phyloP scores from a whole-genome alignment of 768 basidiomycete species.

The Lyophyllum semitale region DNA sequence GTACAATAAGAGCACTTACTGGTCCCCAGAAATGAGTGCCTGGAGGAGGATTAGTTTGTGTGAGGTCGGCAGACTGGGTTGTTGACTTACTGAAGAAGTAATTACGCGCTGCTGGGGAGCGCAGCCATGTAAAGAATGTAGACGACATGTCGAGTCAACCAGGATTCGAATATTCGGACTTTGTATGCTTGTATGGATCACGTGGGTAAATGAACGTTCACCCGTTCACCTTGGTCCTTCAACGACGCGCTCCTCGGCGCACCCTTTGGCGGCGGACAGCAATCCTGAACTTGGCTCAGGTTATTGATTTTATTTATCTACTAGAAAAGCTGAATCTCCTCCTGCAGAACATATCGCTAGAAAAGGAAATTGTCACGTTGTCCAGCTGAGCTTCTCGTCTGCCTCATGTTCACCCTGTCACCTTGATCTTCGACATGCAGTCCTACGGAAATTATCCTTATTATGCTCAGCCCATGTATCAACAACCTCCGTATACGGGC shows the following conservation, averaged over 20 bases:
- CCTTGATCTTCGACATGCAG: slow-evolving; percentile 32
- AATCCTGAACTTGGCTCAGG: background rate
- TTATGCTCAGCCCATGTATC: slow-evolving; percentile 47
- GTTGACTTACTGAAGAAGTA: slow-evolving; percentile 89
- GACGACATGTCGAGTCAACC: slow-evolving; percentile 63
- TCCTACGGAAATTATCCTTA: slow-evolving; percentile 43
- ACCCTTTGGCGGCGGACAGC: background rate
- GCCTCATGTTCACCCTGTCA: slow-evolving; percentile 12
- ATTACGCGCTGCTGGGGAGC: slow-evolving; percentile 87
- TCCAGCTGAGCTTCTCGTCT: background rate
- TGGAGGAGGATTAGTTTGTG: slow-evolving; percentile 28
- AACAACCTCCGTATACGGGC: slow-evolving; percentile 37
- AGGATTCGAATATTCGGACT: background rate
- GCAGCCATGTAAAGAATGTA: slow-evolving; percentile 85
- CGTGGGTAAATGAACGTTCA: slow-evolving; percentile 8
- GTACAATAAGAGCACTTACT: slow-evolving; percentile 51
- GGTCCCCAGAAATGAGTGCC: slow-evolving; percentile 99
- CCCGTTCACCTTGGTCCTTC: background rate
- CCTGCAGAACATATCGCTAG: slow-evolving; percentile 11
- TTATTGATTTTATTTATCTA: background rate
- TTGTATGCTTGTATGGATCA: slow-evolving; percentile 12
- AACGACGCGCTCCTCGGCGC: background rate
- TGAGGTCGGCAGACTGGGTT: background rate
- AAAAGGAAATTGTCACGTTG: slow-evolving; percentile 40
- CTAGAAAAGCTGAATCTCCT: background rate